Evolutionary conservation across 192 early-diverging fungal genomes (phyloP), one percentile per base, ranked within the genome.

Genomic region (Dissophora ornata): DNA sequence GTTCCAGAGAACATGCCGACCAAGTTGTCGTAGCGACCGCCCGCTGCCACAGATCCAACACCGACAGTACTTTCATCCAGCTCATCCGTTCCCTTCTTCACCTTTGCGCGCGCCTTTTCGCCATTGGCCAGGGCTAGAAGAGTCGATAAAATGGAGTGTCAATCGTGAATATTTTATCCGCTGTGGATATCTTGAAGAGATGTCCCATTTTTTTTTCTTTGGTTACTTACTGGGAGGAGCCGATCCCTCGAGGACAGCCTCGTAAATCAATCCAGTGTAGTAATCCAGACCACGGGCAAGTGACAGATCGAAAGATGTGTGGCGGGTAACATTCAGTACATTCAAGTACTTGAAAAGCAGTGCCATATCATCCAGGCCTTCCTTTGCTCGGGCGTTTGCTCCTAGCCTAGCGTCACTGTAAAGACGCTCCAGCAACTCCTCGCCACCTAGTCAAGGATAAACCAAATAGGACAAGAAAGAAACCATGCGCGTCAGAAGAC

Each of bases 241-340:
- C 7, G 86, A 85, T 25, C 79, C 80, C 41, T 87, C 84, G 12
- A 84, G 79, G 9, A 99, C 93, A 9, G 95, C 97, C 79, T 99
- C 97, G 80, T 98, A 99, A 71, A 99, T 99, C 50, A 98, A 90
- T 26, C 97, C 97, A 38, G 97, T 99, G 84, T 99, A 99, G 80
- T 99, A 99, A 77, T 99, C 97, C 41, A 99, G 75, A 28, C 97
- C 97, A 41, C 97, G 89, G n/a, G 97, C 97, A 69, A 99, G 84
- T 54, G 90, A 92, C 58, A 99, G 86, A 78, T 99, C 97, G 71
- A 99, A 97, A 3, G 91, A 92, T 41, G 97, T 89, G 82, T 86
- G 38, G 26, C 89, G 83, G 10, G 84, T 62, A 13, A 98, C 87
- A 16, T 85, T 85, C 66, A 95, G 92, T 28, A 96, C 79, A n/a